Percentiles rank a stretch among this genome's conserved stretches.
Conservation (phyloP, 148 eudicot genomes). For the Agrostemma githago region DNA sequence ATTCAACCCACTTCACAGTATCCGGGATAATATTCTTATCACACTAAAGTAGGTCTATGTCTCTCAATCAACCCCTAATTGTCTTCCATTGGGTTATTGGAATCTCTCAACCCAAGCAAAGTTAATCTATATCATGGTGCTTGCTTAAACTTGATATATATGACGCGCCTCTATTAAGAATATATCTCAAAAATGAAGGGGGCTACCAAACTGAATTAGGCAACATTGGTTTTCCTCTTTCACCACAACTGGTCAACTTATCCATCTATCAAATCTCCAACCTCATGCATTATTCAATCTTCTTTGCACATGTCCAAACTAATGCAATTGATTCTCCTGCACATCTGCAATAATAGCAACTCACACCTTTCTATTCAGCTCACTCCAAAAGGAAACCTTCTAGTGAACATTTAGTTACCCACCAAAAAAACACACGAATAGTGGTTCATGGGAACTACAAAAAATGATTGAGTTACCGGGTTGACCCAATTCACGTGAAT, state of each 20-base stretch:
- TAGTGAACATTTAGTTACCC: background rate
- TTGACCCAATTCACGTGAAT: background rate
- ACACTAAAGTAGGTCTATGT: background rate
- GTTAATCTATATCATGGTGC: background rate
- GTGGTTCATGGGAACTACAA: background rate
- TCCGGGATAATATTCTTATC: background rate
- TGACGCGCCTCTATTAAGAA: background rate
- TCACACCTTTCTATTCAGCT: background rate
- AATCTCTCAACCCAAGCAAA: background rate
- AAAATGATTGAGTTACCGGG: background rate
- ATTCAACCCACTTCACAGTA: background rate
- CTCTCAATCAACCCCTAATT: background rate
- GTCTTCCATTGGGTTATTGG: background rate
- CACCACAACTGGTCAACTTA: background rate
- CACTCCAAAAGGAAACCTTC: background rate
- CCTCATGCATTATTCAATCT: background rate
- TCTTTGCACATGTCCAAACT: background rate
- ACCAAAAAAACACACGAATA: background rate
- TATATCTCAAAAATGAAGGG: background rate
- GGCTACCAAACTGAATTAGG: background rate
- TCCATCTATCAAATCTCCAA: background rate
- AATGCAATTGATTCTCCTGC: background rate
- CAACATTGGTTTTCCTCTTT: background rate
- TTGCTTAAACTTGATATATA: background rate
- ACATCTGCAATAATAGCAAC: background rate